These are phyloP conservation scores for Schizothecium vesticola DNA, from an alignment of 495 filamentous ascomycete species.

Conservation along the genomic window DNA sequence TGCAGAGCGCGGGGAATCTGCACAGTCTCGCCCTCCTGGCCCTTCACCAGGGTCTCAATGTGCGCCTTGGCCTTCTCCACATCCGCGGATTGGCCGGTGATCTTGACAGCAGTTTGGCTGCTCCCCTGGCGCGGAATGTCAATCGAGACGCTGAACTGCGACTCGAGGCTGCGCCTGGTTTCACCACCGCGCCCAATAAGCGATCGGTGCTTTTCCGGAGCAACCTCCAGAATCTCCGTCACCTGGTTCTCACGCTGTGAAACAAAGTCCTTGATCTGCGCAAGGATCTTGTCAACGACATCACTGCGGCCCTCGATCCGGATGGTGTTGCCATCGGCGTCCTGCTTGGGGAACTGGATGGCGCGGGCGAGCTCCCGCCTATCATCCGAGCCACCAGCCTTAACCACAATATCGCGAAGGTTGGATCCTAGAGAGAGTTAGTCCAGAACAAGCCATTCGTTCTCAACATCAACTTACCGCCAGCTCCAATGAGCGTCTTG, in stretches of 20 bases:
- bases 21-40: constrained; percentile 80
- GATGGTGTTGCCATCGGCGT: constrained; percentile 75
- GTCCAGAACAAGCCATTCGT: constrained; percentile 18
- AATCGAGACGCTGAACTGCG: constrained; percentile 79
- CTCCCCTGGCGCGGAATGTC: constrained; percentile 77
- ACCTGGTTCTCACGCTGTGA: constrained; percentile 72
- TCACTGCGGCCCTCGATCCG: constrained; percentile 74
- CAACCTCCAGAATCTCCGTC: constrained; percentile 69
- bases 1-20: constrained; percentile 75
- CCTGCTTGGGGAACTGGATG: constrained; percentile 82
- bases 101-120: constrained; percentile 71
- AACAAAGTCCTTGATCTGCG: constrained; percentile 72
- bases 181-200: constrained; percentile 92
- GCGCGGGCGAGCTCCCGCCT: constrained; percentile 71
- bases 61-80: constrained; percentile 83
- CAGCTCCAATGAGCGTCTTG: constrained; percentile 78
- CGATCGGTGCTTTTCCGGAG: constrained; percentile 78
- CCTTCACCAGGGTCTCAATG: constrained; percentile 72
- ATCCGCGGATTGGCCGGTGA: constrained; percentile 68
- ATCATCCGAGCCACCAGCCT: constrained; percentile 85
- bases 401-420: constrained; percentile 78
- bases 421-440: constrained; percentile 61
- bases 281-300: constrained; percentile 84
- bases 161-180: constrained; percentile 76
- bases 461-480: constrained; percentile 54